Conservation (phyloP, 306 rosid species). For the Dalbergia cultrata region DNA sequence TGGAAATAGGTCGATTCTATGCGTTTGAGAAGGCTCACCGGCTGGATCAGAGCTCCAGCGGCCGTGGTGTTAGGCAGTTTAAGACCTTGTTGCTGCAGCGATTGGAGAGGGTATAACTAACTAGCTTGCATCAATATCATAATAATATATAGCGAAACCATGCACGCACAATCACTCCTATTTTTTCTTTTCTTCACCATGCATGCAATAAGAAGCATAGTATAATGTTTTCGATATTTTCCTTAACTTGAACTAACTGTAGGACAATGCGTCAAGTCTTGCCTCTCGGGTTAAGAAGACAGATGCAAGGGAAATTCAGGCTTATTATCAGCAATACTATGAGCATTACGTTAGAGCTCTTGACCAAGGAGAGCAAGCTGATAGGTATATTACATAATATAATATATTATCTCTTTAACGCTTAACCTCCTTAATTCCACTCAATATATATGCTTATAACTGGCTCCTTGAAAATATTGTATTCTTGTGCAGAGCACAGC, state of each 20-base stretch:
- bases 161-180: too few relatives aligned
- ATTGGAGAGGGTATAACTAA: slow-evolving; percentile 73
- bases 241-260: slow-evolving; percentile 19
- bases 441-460: neutral
- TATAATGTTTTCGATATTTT: too few relatives aligned
- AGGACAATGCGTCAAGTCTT: slow-evolving; percentile 90
- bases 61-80: slow-evolving; percentile 98
- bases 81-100: slow-evolving; percentile 86
- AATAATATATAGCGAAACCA: too few relatives aligned
- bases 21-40: slow-evolving; percentile 98
- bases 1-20: slow-evolving; percentile 79
- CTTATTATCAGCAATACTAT: slow-evolving; percentile 94
- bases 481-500: slow-evolving; percentile 76
- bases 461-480: slow-evolving; percentile 24
- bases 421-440: neutral
- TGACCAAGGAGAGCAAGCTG: slow-evolving; percentile 92
- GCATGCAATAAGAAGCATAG: neutral
- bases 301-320: slow-evolving; percentile 93
- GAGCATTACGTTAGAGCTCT: slow-evolving; percentile 88
- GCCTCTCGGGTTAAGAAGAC: slow-evolving; percentile 80
- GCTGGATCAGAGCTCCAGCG: slow-evolving; percentile 88
- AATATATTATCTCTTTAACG: neutral
- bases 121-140: too few relatives aligned
- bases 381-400: slow-evolving; percentile 60
- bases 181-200: neutral